These are phyloP conservation scores for Rhizophagus prolifer DNA, from an alignment of 192 early-diverging fungal species.

Conservation along the genomic window DNA sequence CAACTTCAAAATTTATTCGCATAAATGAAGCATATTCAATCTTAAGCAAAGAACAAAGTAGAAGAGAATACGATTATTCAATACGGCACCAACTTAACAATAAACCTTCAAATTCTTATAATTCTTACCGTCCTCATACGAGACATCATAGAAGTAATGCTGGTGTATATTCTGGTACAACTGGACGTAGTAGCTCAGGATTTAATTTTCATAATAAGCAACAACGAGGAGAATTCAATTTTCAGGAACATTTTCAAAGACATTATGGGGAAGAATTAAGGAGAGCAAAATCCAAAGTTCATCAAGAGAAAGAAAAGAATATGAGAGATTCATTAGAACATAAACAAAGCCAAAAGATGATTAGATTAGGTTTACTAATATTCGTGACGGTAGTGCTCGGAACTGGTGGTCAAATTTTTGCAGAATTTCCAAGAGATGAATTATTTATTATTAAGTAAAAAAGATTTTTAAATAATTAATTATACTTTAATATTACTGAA, in stretches of 20 bases:
- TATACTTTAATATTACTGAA: no score
- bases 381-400: neutral
- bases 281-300: neutral
- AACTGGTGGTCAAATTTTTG: neutral
- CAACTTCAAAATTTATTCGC: slow-evolving; percentile 68
- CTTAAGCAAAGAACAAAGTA: slow-evolving; percentile 66
- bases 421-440: neutral
- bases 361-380: neutral
- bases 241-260: slow-evolving; percentile 30
- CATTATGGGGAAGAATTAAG: slow-evolving; percentile 26
- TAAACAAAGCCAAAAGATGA: neutral
- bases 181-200: neutral
- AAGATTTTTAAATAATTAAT: no score
- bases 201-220: slow-evolving; percentile 1
- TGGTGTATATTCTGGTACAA: neutral
- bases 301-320: neutral
- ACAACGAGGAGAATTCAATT: slow-evolving; percentile 22
- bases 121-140: neutral
- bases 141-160: neutral
- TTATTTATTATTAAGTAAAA: no score
- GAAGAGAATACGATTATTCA: slow-evolving; percentile 73
- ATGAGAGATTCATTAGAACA: neutral
- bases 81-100: neutral
- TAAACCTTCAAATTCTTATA: neutral
- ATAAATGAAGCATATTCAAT: slow-evolving; percentile 88